phyloP scores from a whole-genome alignment of 129 eudicot genomes.

The Lactuca saligna region DNA sequence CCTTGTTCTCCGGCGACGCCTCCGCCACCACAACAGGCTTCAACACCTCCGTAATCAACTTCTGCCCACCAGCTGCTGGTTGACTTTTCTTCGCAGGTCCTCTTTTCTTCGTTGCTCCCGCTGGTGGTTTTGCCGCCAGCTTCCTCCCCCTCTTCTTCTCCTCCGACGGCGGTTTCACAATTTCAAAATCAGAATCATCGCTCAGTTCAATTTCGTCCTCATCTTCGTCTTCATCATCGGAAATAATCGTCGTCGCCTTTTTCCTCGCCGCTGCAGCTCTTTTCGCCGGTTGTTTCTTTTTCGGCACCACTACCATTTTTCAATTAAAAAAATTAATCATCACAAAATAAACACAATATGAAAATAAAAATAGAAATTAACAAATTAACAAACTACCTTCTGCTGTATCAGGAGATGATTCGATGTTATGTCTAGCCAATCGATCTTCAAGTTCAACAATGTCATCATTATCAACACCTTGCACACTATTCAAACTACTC shows the following conservation, averaged over 20 bases:
- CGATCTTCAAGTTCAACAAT: conserved; percentile 55
- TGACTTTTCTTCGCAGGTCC: conserved; percentile 43
- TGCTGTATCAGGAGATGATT: conserved; percentile 74
- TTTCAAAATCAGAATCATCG: conserved; percentile 50
- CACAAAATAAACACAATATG: too few relatives aligned
- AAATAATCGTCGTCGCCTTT: conserved; percentile 35
- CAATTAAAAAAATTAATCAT: not conserved
- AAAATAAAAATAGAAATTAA: not conserved
- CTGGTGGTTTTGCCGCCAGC: conserved; percentile 54
- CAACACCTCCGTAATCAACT: conserved; percentile 55
- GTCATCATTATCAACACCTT: conserved; percentile 51
- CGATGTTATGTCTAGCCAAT: conserved; percentile 73
- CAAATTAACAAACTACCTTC: conserved; percentile 47
- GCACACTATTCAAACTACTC: conserved; percentile 29
- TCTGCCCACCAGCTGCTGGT: conserved; percentile 45
- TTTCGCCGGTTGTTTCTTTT: conserved; percentile 49
- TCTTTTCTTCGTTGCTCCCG: conserved; percentile 63
- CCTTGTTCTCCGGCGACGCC: conserved; percentile 79
- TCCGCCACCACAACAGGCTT: conserved; percentile 52
- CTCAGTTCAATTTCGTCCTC: conserved; percentile 39
- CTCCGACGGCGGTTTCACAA: conserved; percentile 28
- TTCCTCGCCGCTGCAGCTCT: conserved; percentile 59
- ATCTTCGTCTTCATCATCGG: conserved; percentile 50
- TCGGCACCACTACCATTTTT: conserved; percentile 30
- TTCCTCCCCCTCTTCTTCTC: conserved; percentile 57